These are phyloP conservation scores for Trypanosoma caninum DNA, from an alignment of 208 protist genomes.

Conservation along the genomic window DNA sequence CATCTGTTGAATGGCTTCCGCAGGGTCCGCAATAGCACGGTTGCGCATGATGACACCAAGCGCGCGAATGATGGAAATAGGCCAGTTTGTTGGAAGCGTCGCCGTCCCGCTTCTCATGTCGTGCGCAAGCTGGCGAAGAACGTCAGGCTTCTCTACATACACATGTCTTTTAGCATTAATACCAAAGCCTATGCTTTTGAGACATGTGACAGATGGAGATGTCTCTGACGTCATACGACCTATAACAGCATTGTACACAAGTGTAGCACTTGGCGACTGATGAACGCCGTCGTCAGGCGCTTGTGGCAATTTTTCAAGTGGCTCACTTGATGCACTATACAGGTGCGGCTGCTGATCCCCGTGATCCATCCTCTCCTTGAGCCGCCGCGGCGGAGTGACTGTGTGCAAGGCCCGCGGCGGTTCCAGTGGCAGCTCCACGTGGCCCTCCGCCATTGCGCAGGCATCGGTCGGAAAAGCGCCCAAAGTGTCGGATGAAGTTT, in stretches of 20 bases:
- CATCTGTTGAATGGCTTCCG: constrained; percentile 72
- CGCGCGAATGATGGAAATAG: constrained; percentile 51
- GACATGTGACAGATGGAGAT: constrained; percentile 45
- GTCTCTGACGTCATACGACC: constrained; percentile 82
- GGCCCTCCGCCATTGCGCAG: background rate
- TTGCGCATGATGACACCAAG: constrained; percentile 64
- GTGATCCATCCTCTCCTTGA: background rate
- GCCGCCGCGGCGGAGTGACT: background rate
- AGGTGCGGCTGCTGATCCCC: background rate
- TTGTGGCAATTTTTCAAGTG: constrained; percentile 5
- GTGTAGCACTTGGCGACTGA: constrained; percentile 11
- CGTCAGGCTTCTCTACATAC: constrained; percentile 46
- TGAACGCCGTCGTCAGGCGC: background rate
- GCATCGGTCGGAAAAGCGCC: background rate
- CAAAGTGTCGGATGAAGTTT: too few species aligned
- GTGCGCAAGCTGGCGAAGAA: constrained; percentile 60
- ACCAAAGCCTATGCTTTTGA: constrained; percentile 75
- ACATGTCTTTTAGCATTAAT: constrained; percentile 72
- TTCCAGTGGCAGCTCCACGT: background rate
- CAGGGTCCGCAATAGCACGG: constrained; percentile 57
- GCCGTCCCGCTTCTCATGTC: constrained; percentile 53
- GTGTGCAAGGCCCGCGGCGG: too few species aligned
- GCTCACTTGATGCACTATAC: background rate
- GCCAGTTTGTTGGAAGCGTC: constrained; percentile 64
- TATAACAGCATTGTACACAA: constrained; percentile 83